A percentile compares a stretch with the other conserved stretches of the same genome.
Conservation (phyloP, 1,139 yeast species). For the Zygosaccharomyces sapae region DNA sequence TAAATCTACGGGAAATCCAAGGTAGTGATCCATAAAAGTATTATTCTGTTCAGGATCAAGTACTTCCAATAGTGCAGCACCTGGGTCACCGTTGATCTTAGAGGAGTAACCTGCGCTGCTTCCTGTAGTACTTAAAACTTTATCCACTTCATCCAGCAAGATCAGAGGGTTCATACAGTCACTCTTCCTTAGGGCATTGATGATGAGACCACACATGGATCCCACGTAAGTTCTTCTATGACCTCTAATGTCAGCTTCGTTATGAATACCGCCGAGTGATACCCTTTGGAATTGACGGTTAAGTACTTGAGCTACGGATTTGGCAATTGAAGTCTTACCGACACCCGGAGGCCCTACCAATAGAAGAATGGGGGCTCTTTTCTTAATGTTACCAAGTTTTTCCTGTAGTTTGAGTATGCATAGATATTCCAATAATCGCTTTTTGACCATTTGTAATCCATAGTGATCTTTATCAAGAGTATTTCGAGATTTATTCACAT, state of each 20-base stretch:
- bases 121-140: conserved; percentile 50
- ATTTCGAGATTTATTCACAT: conserved; percentile 51
- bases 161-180: conserved; percentile 87
- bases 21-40: conserved; percentile 75
- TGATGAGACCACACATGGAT: conserved; percentile 84
- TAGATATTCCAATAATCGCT: conserved; percentile 72
- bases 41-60: conserved; percentile 88
- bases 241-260: conserved; percentile 88
- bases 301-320: conserved; percentile 76
- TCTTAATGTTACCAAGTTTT: conserved; percentile 8
- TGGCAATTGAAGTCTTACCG: conserved; percentile 87
- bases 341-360: conserved; percentile 96
- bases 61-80: conserved; percentile 85
- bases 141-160: conserved; percentile 83
- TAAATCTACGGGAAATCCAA: conserved; percentile 86
- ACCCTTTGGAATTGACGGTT: conserved; percentile 78
- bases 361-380: conserved; percentile 64
- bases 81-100: conserved; percentile 77
- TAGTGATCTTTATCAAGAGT: conserved; percentile 77
- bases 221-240: conserved; percentile 93
- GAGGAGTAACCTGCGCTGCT: conserved; percentile 48
- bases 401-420: conserved; percentile 61
- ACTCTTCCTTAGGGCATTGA: conserved; percentile 74
- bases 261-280: conserved; percentile 84
- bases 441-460: conserved; percentile 79